A percentile compares a stretch with the other conserved stretches of the same genome.
These are phyloP conservation scores for Chlamydomonas schloesseri DNA, from an alignment of 139 green algal species.

Conservation along the genomic window DNA sequence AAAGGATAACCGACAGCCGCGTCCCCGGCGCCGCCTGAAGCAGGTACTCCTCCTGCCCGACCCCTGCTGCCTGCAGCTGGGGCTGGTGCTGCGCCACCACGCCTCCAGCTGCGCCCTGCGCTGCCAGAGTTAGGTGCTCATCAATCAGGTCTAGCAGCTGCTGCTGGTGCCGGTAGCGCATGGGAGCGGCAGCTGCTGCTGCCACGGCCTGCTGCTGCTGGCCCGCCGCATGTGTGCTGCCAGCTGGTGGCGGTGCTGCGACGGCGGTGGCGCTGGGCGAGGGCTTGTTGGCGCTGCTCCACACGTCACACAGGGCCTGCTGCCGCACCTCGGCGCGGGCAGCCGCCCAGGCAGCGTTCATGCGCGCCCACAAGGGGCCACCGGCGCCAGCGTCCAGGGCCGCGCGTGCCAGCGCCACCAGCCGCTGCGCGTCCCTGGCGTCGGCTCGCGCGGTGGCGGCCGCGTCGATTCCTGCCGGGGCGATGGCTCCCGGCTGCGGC, in stretches of 20 bases:
- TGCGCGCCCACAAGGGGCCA: conserved; percentile 7
- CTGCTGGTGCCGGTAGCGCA: conserved; percentile 65
- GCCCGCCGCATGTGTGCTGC: too few species aligned
- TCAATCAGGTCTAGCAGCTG: conserved; percentile 59
- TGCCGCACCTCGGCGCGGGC: not conserved
- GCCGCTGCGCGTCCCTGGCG: not conserved
- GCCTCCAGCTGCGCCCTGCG: not conserved
- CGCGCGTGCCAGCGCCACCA: not conserved
- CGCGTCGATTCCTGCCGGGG: not conserved
- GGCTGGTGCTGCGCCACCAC: not conserved
- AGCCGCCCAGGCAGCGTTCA: too few species aligned
- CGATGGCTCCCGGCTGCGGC: not conserved
- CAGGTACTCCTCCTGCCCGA: too few species aligned
- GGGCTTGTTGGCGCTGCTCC: conserved; percentile 34
- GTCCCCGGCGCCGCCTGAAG: too few species aligned
- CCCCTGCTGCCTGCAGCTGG: too few species aligned
- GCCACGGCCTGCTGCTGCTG: too few species aligned
- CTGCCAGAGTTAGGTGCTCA: conserved; percentile 36
- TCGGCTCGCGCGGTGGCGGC: not conserved
- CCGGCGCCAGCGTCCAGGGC: conserved; percentile 21
- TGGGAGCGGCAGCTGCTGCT: conserved; percentile 16
- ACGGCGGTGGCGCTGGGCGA: too few species aligned
- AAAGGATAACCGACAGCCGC: conserved; percentile 53
- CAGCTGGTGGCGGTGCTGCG: too few species aligned
- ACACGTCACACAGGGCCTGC: conserved; percentile 34